Percentiles rank a stretch among this genome's conserved stretches.
phyloP scores from a whole-genome alignment of 352 stramenopile genomes.

The Pythium aristosporum region DNA sequence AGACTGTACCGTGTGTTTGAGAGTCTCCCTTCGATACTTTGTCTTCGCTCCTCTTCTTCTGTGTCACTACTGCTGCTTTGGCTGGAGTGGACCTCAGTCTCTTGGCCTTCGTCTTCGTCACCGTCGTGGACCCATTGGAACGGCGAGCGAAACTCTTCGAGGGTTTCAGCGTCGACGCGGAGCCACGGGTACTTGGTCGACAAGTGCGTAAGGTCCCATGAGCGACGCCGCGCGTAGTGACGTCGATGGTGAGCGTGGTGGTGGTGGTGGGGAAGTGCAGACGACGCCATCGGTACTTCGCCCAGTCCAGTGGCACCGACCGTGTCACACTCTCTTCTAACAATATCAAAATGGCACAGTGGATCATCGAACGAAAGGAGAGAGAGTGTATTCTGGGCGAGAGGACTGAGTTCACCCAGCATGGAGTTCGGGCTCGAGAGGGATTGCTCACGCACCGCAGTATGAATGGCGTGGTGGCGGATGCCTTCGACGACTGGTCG shows the following conservation, averaged over 20 bases:
- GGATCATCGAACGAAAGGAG: too few relatives aligned
- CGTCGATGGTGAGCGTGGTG: background rate
- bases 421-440: background rate
- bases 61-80: background rate
- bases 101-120: constrained; percentile 4
- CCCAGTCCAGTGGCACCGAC: background rate
- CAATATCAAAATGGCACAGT: constrained; percentile 17
- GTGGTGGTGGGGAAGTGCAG: background rate
- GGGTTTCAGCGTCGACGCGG: constrained; percentile 54
- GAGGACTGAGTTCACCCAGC: too few relatives aligned
- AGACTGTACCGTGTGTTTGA: constrained; percentile 6
- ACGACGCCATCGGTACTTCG: background rate
- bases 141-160: constrained; percentile 65
- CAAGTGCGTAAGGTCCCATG: constrained; percentile 60
- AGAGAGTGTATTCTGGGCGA: background rate
- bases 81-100: background rate
- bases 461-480: background rate
- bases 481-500: constrained; percentile 38
- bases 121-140: constrained; percentile 44
- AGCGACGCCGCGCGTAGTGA: background rate
- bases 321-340: background rate
- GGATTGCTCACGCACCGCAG: background rate
- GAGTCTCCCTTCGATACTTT: background rate
- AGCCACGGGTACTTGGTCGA: constrained; percentile 77
- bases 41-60: background rate